Conservation (phyloP, 352 stramenopile species). For the Phytopythium sindhum region DNA sequence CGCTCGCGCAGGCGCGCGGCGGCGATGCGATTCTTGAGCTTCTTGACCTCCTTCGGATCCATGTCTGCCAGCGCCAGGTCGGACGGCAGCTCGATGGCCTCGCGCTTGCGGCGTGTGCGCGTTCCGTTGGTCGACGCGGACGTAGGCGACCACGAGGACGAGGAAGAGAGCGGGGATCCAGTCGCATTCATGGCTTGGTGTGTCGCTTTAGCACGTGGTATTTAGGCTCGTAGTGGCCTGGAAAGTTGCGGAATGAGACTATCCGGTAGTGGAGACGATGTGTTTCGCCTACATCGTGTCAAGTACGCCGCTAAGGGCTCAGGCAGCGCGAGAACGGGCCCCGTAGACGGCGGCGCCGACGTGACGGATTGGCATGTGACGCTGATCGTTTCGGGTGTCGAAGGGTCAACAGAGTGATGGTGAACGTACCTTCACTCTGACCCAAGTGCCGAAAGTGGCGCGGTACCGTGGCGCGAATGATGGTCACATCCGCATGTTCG, state of each 20-base stretch:
- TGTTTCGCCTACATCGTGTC: background rate
- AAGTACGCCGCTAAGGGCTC: background rate
- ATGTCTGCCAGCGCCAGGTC: slow-evolving; percentile 26
- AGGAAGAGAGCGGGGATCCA: background rate
- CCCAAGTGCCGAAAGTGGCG: background rate
- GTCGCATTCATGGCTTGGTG: background rate
- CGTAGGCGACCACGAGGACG: background rate
- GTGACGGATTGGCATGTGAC: background rate
- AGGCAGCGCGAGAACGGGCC: background rate
- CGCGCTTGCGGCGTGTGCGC: slow-evolving; percentile 41
- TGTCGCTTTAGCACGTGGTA: background rate
- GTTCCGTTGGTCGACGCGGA: background rate
- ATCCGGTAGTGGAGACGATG: background rate
- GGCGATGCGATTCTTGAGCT: slow-evolving; percentile 56
- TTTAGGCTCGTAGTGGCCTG: slow-evolving; percentile 1
- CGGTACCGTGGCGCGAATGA: slow-evolving; percentile 1
- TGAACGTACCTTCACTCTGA: background rate
- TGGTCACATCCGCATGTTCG: background rate
- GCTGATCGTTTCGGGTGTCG: background rate
- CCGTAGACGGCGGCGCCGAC: background rate
- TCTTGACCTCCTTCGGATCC: slow-evolving; percentile 40
- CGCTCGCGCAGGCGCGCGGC: slow-evolving; percentile 40
- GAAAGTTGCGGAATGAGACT: background rate
- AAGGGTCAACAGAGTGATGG: slow-evolving; percentile 5
- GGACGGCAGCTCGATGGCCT: slow-evolving; percentile 42